Conservation (phyloP, 805 yeast species). For the Lachancea nothofagi region DNA sequence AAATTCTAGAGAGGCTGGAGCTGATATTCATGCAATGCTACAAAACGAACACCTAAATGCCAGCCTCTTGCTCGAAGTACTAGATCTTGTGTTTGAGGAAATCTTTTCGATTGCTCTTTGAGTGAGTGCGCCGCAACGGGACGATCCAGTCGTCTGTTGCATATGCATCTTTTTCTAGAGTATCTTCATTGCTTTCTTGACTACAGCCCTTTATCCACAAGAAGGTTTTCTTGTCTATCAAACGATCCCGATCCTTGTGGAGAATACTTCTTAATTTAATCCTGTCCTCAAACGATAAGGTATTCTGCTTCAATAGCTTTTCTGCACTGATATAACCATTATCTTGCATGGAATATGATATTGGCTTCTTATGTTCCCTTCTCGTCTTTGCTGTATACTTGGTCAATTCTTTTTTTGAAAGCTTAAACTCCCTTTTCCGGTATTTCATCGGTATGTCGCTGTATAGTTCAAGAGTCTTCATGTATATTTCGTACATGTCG, state of each 20-base stretch:
- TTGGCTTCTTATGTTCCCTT: conserved; percentile 7
- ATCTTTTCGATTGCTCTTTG: conserved; percentile 3
- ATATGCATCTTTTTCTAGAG: conserved; percentile 6
- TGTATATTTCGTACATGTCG: conserved; percentile 27
- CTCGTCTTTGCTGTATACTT: conserved; percentile 15
- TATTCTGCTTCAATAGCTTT: conserved; percentile 17
- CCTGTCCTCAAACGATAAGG: conserved; percentile 9
- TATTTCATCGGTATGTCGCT: conserved; percentile 28
- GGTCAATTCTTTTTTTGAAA: conserved; percentile 23
- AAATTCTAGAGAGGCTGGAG: conserved; percentile 59
- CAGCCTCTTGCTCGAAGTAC: conserved; percentile 51
- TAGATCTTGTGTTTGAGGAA: conserved; percentile 53
- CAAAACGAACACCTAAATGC: conserved; percentile 70
- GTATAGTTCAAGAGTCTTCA: conserved; percentile 30
- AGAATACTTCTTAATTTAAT: background rate
- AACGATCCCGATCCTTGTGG: conserved; percentile 12
- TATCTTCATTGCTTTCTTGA: background rate
- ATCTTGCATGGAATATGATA: conserved; percentile 9
- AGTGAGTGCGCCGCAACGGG: conserved; percentile 8
- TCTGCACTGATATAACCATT: conserved; percentile 16
- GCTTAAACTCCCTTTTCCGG: conserved; percentile 20
- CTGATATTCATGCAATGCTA: conserved; percentile 53
- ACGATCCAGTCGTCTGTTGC: conserved; percentile 18
- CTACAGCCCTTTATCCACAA: conserved; percentile 16
- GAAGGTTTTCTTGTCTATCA: conserved; percentile 19